Evolutionary conservation across 805 yeast species (phyloP).

Genomic region (Saccharomycopsis microspora): DNA sequence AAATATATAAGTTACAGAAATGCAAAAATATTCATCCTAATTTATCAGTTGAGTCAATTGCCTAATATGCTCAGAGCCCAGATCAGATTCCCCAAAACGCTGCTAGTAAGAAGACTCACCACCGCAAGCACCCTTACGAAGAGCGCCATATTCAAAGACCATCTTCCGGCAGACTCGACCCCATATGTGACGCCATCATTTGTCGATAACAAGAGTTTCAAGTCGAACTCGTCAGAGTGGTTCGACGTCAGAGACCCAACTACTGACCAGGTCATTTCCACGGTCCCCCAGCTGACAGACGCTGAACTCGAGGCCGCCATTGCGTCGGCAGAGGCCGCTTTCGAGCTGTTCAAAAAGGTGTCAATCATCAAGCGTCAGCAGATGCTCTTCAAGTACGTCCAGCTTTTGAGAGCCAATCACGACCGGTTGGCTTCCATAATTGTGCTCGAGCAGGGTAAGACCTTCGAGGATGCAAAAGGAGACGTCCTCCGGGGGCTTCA

Average conservation of each 20-base stretch:
- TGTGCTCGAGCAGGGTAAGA: conserved; percentile 67
- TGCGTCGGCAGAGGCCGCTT: conserved; percentile 52
- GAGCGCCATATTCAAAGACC: not conserved
- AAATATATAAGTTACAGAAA: too few relatives aligned
- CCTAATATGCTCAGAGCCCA: too few relatives aligned
- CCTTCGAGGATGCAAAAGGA: conserved; percentile 64
- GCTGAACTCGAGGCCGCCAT: conserved; percentile 57
- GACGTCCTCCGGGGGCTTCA: conserved; percentile 68
- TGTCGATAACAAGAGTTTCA: conserved; percentile 32
- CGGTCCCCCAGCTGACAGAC: conserved; percentile 63
- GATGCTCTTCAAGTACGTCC: conserved; percentile 56
- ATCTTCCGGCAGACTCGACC: conserved; percentile 19
- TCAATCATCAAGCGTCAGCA: conserved; percentile 44
- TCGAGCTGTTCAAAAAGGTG: conserved; percentile 40
- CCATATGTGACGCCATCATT: conserved; percentile 42
- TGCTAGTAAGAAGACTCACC: too few relatives aligned
- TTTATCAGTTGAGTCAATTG: too few relatives aligned
- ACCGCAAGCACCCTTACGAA: too few relatives aligned
- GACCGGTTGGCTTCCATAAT: conserved; percentile 56
- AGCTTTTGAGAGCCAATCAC: conserved; percentile 51
- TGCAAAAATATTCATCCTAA: too few relatives aligned
- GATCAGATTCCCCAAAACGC: too few relatives aligned
- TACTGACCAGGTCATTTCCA: conserved; percentile 51
- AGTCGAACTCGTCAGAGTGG: conserved; percentile 43
- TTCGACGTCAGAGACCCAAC: conserved; percentile 69